Evolutionary conservation across 2,329 filamentous ascomycete genomes (phyloP).

Genomic region (Sporothrix brunneoviolacea): DNA sequence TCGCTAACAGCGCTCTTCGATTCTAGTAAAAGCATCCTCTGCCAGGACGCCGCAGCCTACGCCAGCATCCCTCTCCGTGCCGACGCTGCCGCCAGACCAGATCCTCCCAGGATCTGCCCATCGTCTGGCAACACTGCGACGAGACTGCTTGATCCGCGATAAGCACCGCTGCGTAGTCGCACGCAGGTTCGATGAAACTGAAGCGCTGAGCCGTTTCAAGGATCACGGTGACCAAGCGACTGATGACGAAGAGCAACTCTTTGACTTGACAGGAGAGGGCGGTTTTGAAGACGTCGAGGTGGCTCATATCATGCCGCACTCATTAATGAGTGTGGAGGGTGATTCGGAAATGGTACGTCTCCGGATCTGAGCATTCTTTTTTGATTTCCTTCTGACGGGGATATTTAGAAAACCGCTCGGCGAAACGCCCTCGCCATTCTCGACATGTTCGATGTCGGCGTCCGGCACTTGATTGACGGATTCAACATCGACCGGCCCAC

Average conservation of each 20-base stretch:
- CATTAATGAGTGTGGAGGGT: background rate
- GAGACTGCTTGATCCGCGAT: slow-evolving; percentile 2
- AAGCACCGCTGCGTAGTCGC: slow-evolving; percentile 6
- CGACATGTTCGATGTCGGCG: slow-evolving; percentile 2
- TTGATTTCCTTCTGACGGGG: no score
- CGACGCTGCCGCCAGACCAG: background rate
- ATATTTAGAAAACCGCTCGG: slow-evolving; percentile 1
- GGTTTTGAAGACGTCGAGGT: background rate
- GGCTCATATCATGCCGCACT: slow-evolving; percentile 1
- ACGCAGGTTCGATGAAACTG: background rate
- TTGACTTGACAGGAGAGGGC: background rate
- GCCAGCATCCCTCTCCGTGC: background rate
- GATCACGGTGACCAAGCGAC: background rate
- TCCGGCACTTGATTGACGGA: background rate
- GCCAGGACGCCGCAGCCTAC: background rate
- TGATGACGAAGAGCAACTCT: background rate
- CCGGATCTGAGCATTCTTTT: background rate
- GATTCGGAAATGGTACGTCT: background rate
- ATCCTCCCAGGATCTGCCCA: background rate
- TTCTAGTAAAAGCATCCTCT: background rate
- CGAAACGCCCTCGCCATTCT: slow-evolving; percentile 1
- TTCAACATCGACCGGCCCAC: slow-evolving; percentile 6
- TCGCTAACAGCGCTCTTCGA: background rate
- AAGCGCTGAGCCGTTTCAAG: background rate
- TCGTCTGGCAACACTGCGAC: slow-evolving; percentile 1